Base-by-base conservation (phyloP, 2,329 filamentous ascomycete genomes). In the Neofusicoccum sp. region DNA sequence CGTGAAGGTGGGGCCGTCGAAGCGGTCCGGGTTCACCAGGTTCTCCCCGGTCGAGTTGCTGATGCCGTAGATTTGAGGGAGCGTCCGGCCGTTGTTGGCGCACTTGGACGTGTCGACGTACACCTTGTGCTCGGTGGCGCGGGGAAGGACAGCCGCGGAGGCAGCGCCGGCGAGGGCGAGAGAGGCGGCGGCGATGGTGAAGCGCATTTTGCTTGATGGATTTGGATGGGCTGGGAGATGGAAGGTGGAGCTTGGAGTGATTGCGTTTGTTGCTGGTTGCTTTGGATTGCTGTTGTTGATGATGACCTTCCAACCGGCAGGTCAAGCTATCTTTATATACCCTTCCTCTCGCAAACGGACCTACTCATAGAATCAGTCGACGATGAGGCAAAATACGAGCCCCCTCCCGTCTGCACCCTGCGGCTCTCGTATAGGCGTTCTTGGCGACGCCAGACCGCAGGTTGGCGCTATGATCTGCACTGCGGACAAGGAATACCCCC, bases 1-100 rank as follows among this genome's bases (percentile, higher is more conserved):
- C n/a, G 51, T 56, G 51, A 56, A 56, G 51, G 51, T 56, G 28
- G 51, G 51, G 26, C 51, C 51, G 36, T 56, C 51, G 38, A 56
- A 56, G 51, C 51, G 51, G 36, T 56, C 26, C 14, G 51, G 51
- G 38, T 56, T 38, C 26, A 38, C 43, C 36, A 56, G 43, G 51
- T 56, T 38, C 26, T 56, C 14, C 14, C 36, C 41, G 38, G 51
- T 56, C 5, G 51, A 56, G 51, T 56, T 43, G 36, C 36, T 43
- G 51, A 56, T 56, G 51, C 51, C 51, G 34, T 56, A 41, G 38
- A 56, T 33, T 7, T 56, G 51, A 8, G 51, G 51, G 26, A 56
- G 51, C 8, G 51, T 56, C n/a, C 38, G 51, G 51, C 51, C 51
- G 38, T 33, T 56, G 36, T 43, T 28, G 36, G 36, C 51, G 28